Evolutionary conservation across 2,329 filamentous ascomycete species (phyloP), one percentile per base, ranked within the genome.

Genomic region (Arthrobotrys entomopaga): DNA sequence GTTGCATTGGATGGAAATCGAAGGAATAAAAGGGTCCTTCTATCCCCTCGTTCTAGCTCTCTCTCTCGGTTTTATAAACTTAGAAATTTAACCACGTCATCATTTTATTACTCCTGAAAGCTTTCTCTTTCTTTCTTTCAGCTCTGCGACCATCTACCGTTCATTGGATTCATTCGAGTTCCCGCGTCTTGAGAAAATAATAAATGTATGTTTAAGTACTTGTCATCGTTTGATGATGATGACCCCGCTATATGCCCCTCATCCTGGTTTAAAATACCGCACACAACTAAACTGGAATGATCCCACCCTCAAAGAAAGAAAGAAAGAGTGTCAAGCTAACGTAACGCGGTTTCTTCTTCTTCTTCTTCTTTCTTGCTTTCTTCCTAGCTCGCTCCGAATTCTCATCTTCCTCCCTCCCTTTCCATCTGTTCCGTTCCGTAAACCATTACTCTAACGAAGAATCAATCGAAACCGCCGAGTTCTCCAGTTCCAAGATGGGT

Each of bases 31-130:
- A 34, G 29, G 29, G 19, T 40, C 50, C 57, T 16, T 52, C 53
- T 50, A 42, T 16, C 50, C 65, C 58, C 46, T 43, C 34, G 34
- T 52, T n/a, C 46, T 48, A 19, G 61, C 29, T 66, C 29, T 34
- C 29, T 34, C 29, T 7, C 29, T 10, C 38, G 2, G 40, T 56
- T n/a, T 69, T 48, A 34, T 54, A 22, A 26, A 57, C 63, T 63
- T 70, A 70, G 65, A 60, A 58, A n/a, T n/a, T n/a, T n/a, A n/a
- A 70, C 52, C 29, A 34, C 42, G n/a, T 64, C 42, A 52, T 53
- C 65, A 42, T 53, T 46, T 22, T 16, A 20, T 29, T 46, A 2
- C 42, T 46, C 42, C 50, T 16, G 40, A 20, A n/a, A 22, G 8
- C 16, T 34, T 19, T 49, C 52, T 11, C 24, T 29, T 53, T n/a